Evolutionary conservation across 1,284 basidiomycete genomes (phyloP), one percentile per base, ranked within the genome.

Genomic region (Cutaneotrichosporon spelunceum): DNA sequence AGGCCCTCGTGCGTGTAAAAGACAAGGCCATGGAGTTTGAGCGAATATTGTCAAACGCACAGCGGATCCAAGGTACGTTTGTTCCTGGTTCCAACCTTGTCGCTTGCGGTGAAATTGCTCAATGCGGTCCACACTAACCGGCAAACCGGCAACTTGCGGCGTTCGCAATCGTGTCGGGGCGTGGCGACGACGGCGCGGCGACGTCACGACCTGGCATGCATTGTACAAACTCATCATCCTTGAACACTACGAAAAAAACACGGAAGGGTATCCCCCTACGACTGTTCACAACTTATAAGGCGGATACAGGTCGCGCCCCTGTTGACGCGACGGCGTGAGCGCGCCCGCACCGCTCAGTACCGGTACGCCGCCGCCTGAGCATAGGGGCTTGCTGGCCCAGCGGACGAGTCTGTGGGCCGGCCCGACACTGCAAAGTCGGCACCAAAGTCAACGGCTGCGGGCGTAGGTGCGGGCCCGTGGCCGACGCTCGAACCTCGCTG

Each of bases 351-450:
- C n/a, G n/a, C 30, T 53, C 47, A 66, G 64, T 66, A 63, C 44
- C 75, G 62, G 61, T 74, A 74, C 34, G 70, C 66, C 14, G 75
- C 72, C 5, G 75, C 75, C 66, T 77, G 75, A 26, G 75, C 73
- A 58, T 77, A 77, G 54, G 73, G 56, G 13, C 64, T 58, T 19
- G 47, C 50, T 4, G 36, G 13, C 27, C 53, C 63, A 24, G 42
- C 53, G n/a, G 47, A 34, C 21, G 70, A 71, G 23, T 70, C 73
- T 1, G 76, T 78, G 2, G 76, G 76, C 62, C 76, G 64, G 49
- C 74, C 74, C 21, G 70, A 36, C 7, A 66, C 26, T 14, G 52
- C 42, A 56, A 66, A 66, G 53, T 66, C 64, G 10, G 58, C 30
- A 42, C 59, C 57, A 42, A 42, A 42, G 30, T 42, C 45, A 24